Evolutionary conservation across 352 stramenopile species (phyloP).

Genomic region (Pythium sp.): DNA sequence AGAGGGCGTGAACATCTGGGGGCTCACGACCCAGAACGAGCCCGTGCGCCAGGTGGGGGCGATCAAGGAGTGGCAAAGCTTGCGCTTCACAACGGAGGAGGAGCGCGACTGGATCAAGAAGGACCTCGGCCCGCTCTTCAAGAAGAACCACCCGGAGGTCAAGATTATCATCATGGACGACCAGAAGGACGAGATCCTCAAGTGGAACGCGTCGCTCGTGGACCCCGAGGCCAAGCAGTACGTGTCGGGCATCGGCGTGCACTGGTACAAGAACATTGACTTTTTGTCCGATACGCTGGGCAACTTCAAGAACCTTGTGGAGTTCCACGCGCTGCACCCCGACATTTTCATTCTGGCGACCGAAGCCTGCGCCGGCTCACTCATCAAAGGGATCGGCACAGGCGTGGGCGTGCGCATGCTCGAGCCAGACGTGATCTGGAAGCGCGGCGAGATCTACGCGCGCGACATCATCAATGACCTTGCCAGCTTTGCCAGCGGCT

Average conservation of each 20-base stretch:
- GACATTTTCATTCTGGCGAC: constrained; percentile 79
- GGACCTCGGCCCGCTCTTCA: constrained; percentile 68
- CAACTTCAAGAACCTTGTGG: constrained; percentile 37
- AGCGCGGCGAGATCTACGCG: constrained; percentile 60
- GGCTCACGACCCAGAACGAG: constrained; percentile 86
- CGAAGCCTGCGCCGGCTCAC: constrained; percentile 71
- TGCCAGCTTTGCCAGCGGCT: constrained; percentile 59
- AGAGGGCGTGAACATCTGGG: constrained; percentile 74
- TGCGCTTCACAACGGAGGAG: constrained; percentile 41
- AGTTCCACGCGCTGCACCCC: constrained; percentile 52
- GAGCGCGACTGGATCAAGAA: constrained; percentile 79
- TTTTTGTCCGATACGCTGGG: constrained; percentile 26
- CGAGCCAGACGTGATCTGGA: constrained; percentile 42
- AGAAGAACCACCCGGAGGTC: constrained; percentile 62
- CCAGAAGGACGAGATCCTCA: constrained; percentile 72
- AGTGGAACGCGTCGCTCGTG: constrained; percentile 35
- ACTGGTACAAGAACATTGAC: constrained; percentile 83
- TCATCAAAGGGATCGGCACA: constrained; percentile 23
- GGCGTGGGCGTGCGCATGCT: constrained; percentile 44
- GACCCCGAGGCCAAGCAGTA: constrained; percentile 52
- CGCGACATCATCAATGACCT: constrained; percentile 83
- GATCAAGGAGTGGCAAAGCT: constrained; percentile 44
- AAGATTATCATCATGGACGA: constrained; percentile 86
- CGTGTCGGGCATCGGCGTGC: constrained; percentile 60
- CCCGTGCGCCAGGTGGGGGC: constrained; percentile 19